Conservation (phyloP, 768 basidiomycete genomes). For the Collybia sordida region DNA sequence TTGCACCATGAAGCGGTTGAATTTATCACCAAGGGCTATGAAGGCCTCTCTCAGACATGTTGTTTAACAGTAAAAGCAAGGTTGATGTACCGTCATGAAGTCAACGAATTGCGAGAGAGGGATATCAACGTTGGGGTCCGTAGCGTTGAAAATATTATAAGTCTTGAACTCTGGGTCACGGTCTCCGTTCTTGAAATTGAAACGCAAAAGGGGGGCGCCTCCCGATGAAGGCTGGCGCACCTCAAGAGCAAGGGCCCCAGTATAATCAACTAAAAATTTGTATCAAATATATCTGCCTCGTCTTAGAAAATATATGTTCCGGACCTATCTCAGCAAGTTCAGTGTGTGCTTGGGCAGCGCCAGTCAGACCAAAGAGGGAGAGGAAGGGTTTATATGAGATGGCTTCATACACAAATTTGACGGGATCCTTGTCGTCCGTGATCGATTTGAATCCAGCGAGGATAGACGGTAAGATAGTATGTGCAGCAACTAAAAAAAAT, state of each 20-base stretch:
- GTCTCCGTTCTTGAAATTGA: constrained; percentile 74
- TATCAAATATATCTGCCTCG: not conserved
- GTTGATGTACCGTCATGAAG: constrained; percentile 28
- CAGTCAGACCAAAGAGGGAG: constrained; percentile 77
- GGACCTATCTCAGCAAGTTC: constrained; percentile 60
- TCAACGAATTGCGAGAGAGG: constrained; percentile 52
- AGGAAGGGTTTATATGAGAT: constrained; percentile 79
- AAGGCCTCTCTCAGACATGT: not conserved
- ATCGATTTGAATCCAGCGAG: constrained; percentile 53
- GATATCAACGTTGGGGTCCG: constrained; percentile 38
- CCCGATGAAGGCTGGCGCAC: constrained; percentile 47
- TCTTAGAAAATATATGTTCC: constrained; percentile 6
- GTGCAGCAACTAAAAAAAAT: constrained; percentile 58
- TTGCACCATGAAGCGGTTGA: constrained; percentile 59
- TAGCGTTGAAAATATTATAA: constrained; percentile 44
- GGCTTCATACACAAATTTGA: constrained; percentile 59
- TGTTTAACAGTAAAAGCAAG: not conserved
- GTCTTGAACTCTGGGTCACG: constrained; percentile 41
- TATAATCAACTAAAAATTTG: constrained; percentile 55
- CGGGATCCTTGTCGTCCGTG: constrained; percentile 43
- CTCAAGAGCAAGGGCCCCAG: constrained; percentile 58
- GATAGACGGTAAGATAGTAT: constrained; percentile 61
- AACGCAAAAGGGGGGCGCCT: constrained; percentile 52
- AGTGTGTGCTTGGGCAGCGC: constrained; percentile 47
- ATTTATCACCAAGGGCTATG: constrained; percentile 49